Evolutionary conservation across 2,329 filamentous ascomycete species (phyloP), one percentile per base, ranked within the genome.

Genomic region (Neonectria hederae): DNA sequence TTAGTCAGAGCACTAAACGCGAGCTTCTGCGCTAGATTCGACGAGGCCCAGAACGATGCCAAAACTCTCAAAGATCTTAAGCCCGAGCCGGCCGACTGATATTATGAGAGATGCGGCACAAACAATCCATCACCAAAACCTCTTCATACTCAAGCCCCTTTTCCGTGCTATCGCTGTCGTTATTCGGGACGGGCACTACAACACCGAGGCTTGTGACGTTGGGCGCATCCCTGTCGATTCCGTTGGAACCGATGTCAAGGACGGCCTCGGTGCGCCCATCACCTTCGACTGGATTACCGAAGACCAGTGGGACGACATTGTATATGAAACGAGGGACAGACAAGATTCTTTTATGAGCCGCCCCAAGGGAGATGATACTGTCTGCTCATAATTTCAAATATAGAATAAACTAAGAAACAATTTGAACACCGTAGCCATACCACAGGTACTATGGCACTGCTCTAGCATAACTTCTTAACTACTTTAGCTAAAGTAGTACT

Each of bases 241-340:
- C 19, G 45, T 62, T 13, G n/a, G 58, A 1, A 63, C 59, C 0
- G 64, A 64, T 8, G 9, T 48, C 7, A 35, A 59, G 11, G 42
- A 42, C 9, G 59, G 51, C 2, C 19, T 69, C 3, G 69, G 65
- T 4, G 45, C 53, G 1, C 55, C 40, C 0, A 26, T 63, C 10
- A 51, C 10, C 4, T 69, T 69, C 28, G 59, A 58, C n/a, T 49
- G 54, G 5, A 61, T 69, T 8, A 13, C 46, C 11, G 11, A 32
- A 32, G 30, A 32, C 30, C 30, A 10, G 8, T 3, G 30, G 30
- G 11, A 32, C 2, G 30, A 9, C 30, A 9, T 32, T 32, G 3
- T 13, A 32, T n/a, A 46, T 30, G 58, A 42, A 2, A 13, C n/a
- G n/a, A n/a, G n/a, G n/a, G n/a, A n/a, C n/a, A n/a, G n/a, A n/a